Evolutionary conservation across 108 stramenopile species (phyloP).

Genomic region (Stephanodiscus triporus): DNA sequence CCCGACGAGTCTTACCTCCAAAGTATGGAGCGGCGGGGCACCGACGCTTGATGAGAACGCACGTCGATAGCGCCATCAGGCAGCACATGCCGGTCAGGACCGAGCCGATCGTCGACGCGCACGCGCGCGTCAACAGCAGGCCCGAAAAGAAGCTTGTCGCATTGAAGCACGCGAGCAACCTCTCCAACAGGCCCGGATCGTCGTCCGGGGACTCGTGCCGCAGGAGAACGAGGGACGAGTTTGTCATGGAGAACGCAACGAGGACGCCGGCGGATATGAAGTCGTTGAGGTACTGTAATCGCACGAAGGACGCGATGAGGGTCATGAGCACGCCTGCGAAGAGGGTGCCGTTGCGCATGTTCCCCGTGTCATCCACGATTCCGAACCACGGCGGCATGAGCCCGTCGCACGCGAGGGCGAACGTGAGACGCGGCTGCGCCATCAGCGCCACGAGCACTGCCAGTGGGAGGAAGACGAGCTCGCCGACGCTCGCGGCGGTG

Average conservation of each 20-base stretch:
- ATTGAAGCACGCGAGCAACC: slow-evolving; percentile 15
- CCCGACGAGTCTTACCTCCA: slow-evolving; percentile 5
- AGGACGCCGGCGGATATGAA: slow-evolving; percentile 59
- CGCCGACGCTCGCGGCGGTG: slow-evolving; percentile 33
- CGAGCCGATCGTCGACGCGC: neutral
- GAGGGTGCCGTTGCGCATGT: slow-evolving; percentile 50
- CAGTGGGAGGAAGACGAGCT: slow-evolving; percentile 61
- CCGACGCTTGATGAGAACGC: neutral
- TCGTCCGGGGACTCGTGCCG: slow-evolving; percentile 25
- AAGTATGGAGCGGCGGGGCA: slow-evolving; percentile 2
- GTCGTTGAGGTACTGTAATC: slow-evolving; percentile 49
- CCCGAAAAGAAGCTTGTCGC: slow-evolving; percentile 11
- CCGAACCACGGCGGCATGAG: slow-evolving; percentile 55
- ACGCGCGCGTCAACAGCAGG: slow-evolving; percentile 1
- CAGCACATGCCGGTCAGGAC: neutral
- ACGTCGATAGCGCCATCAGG: neutral
- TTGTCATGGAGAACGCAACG: slow-evolving; percentile 34
- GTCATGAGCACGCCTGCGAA: slow-evolving; percentile 45
- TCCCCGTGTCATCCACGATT: slow-evolving; percentile 51
- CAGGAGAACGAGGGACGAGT: slow-evolving; percentile 27
- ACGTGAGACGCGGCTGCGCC: slow-evolving; percentile 60
- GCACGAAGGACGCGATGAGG: slow-evolving; percentile 54
- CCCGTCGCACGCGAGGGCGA: slow-evolving; percentile 59
- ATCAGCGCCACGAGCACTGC: slow-evolving; percentile 65
- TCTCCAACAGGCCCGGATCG: slow-evolving; percentile 21